A percentile compares a stretch with the other conserved stretches of the same genome.
These are phyloP conservation scores for Jatropha multifida DNA, from an alignment of 441 rosid genomes.

Conservation along the genomic window DNA sequence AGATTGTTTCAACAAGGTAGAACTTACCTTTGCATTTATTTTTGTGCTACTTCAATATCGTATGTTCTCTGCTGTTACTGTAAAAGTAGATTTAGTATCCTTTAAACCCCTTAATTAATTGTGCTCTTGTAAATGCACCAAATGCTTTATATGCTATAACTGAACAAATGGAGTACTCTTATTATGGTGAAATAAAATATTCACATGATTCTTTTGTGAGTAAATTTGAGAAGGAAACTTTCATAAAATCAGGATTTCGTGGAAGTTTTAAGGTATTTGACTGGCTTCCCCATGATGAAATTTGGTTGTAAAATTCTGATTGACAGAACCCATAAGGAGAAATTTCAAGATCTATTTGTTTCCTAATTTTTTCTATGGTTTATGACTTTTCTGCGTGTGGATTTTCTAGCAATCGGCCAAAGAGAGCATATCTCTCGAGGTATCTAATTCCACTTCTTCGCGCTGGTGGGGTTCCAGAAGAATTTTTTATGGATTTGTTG, in stretches of 20 bases:
- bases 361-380: background rate
- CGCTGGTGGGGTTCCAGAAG: slow-evolving; percentile 70
- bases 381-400: slow-evolving; percentile 12
- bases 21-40: slow-evolving; percentile 5
- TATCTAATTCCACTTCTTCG: slow-evolving; percentile 61
- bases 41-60: background rate
- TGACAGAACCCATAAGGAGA: background rate
- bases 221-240: background rate
- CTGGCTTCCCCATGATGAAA: background rate
- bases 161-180: background rate
- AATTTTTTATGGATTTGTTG: slow-evolving; percentile 48
- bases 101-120: background rate
- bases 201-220: background rate
- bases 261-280: background rate
- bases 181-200: background rate
- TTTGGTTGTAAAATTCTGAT: background rate
- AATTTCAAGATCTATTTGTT: background rate
- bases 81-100: background rate
- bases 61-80: background rate
- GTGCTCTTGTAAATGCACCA: no score
- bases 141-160: background rate
- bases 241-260: background rate
- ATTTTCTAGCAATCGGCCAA: slow-evolving; percentile 48
- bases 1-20: slow-evolving; percentile 70
- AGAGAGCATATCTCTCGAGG: slow-evolving; percentile 44